These are phyloP conservation scores for Arthrobotrys musiformis DNA, from an alignment of 2,329 filamentous ascomycete species.

Conservation along the genomic window DNA sequence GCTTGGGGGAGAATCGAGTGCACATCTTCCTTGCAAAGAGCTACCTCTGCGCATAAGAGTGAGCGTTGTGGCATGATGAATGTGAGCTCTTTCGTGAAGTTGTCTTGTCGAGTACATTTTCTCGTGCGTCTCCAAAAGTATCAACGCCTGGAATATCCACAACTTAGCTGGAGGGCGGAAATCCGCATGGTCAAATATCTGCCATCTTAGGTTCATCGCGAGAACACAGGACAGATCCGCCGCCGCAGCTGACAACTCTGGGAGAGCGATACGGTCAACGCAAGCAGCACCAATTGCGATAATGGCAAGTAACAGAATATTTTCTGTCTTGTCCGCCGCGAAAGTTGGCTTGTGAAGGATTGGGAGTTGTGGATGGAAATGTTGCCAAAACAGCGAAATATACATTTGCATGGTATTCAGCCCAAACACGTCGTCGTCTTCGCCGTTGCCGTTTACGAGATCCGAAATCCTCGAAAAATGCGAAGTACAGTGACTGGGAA, in stretches of 20 bases:
- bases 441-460: constrained; percentile 55
- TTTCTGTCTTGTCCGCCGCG: constrained; percentile 84
- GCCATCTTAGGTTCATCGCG: constrained; percentile 93
- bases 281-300: constrained; percentile 93
- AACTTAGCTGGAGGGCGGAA: constrained; percentile 92
- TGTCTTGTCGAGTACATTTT: constrained; percentile 96
- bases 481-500: constrained; percentile 62
- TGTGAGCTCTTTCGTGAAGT: constrained; percentile 92
- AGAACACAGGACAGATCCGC: constrained; percentile 88
- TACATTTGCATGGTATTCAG: constrained; percentile 96
- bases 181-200: constrained; percentile 90
- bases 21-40: constrained; percentile 85
- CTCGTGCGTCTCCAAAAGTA: constrained; percentile 91
- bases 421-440: constrained; percentile 76
- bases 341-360: constrained; percentile 96
- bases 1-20: constrained; percentile 84
- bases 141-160: constrained; percentile 92
- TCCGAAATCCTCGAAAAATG: constrained; percentile 34
- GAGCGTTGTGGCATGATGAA: constrained; percentile 94
- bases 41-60: constrained; percentile 94
- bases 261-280: constrained; percentile 82
- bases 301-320: constrained; percentile 83
- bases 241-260: constrained; percentile 78
- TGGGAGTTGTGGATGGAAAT: constrained; percentile 93
- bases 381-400: constrained; percentile 90